phyloP scores from a whole-genome alignment of 2,329 filamentous ascomycete species.

The Calonectria hawksworthii region DNA sequence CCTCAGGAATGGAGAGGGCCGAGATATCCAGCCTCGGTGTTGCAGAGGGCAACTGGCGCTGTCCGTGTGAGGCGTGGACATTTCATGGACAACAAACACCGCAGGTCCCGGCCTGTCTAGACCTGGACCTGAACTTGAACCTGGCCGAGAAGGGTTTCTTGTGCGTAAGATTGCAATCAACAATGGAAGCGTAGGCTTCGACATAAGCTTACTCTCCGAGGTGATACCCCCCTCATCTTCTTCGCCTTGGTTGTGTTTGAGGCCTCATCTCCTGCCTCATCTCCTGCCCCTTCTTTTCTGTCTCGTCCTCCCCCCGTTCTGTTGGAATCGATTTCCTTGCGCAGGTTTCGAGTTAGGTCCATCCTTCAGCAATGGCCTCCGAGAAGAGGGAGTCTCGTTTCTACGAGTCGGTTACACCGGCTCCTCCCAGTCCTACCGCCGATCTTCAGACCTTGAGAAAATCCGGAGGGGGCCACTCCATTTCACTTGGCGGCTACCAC shows the following conservation, averaged over 20 bases:
- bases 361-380: slow-evolving; percentile 26
- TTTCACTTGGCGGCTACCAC: background rate
- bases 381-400: slow-evolving; percentile 41
- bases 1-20: background rate
- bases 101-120: background rate
- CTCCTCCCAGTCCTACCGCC: slow-evolving; percentile 35
- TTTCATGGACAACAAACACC: background rate
- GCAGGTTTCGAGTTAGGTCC: background rate
- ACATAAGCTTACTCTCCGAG: slow-evolving; percentile 15
- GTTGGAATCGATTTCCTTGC: slow-evolving; percentile 15
- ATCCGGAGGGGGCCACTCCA: slow-evolving; percentile 28
- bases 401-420: slow-evolving; percentile 36
- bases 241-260: slow-evolving; percentile 22
- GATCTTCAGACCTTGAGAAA: slow-evolving; percentile 35
- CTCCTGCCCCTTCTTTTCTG: slow-evolving; percentile 22
- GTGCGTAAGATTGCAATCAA: background rate
- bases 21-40: background rate
- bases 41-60: background rate
- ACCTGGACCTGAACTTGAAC: background rate
- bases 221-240: slow-evolving; percentile 11
- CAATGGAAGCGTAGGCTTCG: background rate
- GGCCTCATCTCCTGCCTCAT: slow-evolving; percentile 4
- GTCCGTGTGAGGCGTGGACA: background rate
- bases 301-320: background rate
- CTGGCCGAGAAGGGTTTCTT: background rate